These are phyloP conservation scores for Hypoxylon sp. DNA, from an alignment of 2,329 filamentous ascomycete species.

Conservation along the genomic window DNA sequence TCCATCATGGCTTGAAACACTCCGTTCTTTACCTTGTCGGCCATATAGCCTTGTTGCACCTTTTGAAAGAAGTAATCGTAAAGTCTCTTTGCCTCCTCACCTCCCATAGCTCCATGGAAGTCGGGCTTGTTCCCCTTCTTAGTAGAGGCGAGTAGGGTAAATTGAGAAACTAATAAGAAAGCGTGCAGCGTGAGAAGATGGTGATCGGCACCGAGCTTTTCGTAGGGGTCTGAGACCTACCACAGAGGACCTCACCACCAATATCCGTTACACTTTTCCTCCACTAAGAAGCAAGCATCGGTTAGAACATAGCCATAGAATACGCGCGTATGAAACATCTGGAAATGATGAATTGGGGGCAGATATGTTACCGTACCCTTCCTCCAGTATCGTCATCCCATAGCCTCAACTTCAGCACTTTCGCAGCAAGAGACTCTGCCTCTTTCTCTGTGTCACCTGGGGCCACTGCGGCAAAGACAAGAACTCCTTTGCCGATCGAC, in stretches of 20 bases:
- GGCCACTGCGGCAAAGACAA: conserved; percentile 92
- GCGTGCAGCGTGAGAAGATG: conserved; percentile 8
- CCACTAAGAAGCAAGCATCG: conserved; percentile 72
- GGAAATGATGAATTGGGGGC: conserved; percentile 15
- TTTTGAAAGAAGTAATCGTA: conserved; percentile 88
- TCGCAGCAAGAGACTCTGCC: conserved; percentile 84
- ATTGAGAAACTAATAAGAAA: conserved; percentile 86
- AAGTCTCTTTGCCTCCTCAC: conserved; percentile 82
- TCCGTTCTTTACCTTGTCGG: conserved; percentile 90
- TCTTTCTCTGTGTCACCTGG: conserved; percentile 93
- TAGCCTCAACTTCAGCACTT: conserved; percentile 89
- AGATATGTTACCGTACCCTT: conserved; percentile 64
- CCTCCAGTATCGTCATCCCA: conserved; percentile 87
- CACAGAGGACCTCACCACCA: conserved; percentile 91
- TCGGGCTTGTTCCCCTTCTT: conserved; percentile 97
- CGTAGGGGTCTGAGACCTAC: conserved; percentile 64
- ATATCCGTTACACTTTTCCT: conserved; percentile 92
- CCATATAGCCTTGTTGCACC: conserved; percentile 78
- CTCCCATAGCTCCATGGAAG: conserved; percentile 89
- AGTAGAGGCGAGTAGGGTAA: conserved; percentile 92
- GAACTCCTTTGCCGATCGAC: conserved; percentile 88
- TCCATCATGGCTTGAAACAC: conserved; percentile 99
- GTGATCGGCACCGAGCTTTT: not conserved
- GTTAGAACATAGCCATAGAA: conserved; percentile 41
- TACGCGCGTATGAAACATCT: conserved; percentile 29